phyloP scores from a whole-genome alignment of 768 basidiomycete genomes.

The Kwoniella newhampshirensis region DNA sequence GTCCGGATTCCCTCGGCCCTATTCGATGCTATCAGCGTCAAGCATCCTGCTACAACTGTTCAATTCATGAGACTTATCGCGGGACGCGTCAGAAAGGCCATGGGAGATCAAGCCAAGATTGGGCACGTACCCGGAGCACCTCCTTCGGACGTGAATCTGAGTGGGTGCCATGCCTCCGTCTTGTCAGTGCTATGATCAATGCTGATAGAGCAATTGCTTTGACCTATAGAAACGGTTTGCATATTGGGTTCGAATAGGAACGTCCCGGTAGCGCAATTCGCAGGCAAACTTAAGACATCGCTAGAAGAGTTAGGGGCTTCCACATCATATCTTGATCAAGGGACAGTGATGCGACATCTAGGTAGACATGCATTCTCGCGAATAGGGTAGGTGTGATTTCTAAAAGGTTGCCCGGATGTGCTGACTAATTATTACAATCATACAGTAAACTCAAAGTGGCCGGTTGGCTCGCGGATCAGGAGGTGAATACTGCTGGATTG shows the following conservation, averaged over 20 bases:
- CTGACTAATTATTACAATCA: slow-evolving; percentile 55
- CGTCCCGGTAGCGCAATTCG: slow-evolving; percentile 85
- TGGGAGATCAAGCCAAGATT: slow-evolving; percentile 54
- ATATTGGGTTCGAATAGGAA: slow-evolving; percentile 81
- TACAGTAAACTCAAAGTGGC: slow-evolving; percentile 78
- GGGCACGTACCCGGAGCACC: slow-evolving; percentile 5
- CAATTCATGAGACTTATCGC: slow-evolving; percentile 65
- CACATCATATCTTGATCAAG: slow-evolving; percentile 89
- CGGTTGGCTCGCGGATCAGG: slow-evolving; percentile 83
- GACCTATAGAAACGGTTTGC: slow-evolving; percentile 66
- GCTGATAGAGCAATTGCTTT: background rate
- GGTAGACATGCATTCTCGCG: slow-evolving; percentile 92
- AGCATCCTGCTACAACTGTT: slow-evolving; percentile 53
- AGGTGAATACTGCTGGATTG: slow-evolving; percentile 16
- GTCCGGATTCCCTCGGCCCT: slow-evolving; percentile 95
- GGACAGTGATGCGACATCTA: slow-evolving; percentile 83
- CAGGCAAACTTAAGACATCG: slow-evolving; percentile 80
- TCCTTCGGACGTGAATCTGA: slow-evolving; percentile 38
- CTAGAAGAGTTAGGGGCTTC: slow-evolving; percentile 91
- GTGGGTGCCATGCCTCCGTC: slow-evolving; percentile 16
- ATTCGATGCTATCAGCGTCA: slow-evolving; percentile 80
- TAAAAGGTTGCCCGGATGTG: background rate
- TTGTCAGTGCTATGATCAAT: background rate
- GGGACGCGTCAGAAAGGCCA: slow-evolving; percentile 79
- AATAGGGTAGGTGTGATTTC: slow-evolving; percentile 62